These are phyloP conservation scores for Xerocomus brunneocitrinus DNA, from an alignment of 768 basidiomycete genomes.

Conservation along the genomic window DNA sequence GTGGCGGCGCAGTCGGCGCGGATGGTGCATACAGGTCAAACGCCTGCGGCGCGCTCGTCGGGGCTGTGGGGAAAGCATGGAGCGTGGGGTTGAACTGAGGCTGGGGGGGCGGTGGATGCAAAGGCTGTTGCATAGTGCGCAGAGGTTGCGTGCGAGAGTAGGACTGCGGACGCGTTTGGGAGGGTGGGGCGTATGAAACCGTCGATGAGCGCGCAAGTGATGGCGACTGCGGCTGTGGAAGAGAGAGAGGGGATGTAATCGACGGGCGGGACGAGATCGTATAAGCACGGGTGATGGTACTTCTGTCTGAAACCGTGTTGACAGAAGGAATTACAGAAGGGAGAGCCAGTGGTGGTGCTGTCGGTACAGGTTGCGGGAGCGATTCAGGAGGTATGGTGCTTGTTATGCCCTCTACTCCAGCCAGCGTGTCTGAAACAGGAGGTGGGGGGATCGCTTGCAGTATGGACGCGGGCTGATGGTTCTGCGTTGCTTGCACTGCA, in stretches of 20 bases:
- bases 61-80: constrained; percentile 63
- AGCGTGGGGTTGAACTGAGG: constrained; percentile 30
- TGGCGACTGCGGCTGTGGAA: constrained; percentile 8
- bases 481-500: constrained; percentile 10
- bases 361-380: constrained; percentile 15
- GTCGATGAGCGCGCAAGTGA: constrained; percentile 23
- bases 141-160: constrained; percentile 3
- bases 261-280: constrained; percentile 25
- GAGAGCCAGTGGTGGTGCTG: constrained; percentile 10
- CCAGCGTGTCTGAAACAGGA: constrained; percentile 1
- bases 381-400: constrained; percentile 6
- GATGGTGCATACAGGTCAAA: constrained; percentile 49
- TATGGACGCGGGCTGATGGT: constrained; percentile 20
- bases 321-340: constrained; percentile 18
- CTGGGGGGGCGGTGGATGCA: constrained; percentile 10
- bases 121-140: constrained; percentile 6
- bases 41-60: constrained; percentile 53
- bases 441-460: constrained; percentile 9
- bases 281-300: constrained; percentile 24
- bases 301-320: constrained; percentile 11
- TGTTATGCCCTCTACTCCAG: constrained; percentile 12
- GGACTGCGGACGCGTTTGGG: constrained; percentile 4
- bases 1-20: constrained; percentile 42
- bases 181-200: constrained; percentile 16
- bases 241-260: constrained; percentile 12